Evolutionary conservation across 768 basidiomycete species (phyloP).

Genomic region (Cyathus striatus): DNA sequence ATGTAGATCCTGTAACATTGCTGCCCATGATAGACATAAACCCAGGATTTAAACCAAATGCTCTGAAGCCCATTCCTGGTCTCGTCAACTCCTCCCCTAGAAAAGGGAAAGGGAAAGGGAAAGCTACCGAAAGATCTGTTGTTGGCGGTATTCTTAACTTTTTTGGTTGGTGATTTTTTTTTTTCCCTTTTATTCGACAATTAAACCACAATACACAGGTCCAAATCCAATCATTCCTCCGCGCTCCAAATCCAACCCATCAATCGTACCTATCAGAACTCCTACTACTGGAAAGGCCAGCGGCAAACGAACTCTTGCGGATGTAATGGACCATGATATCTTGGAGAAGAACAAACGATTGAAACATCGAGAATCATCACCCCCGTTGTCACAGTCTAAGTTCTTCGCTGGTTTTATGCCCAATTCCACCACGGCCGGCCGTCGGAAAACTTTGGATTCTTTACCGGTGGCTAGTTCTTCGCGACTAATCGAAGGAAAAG

Average conservation of each 20-base stretch:
- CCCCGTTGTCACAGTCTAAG: slow-evolving; percentile 24
- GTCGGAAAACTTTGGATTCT: slow-evolving; percentile 13
- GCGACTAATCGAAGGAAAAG: slow-evolving; percentile 29
- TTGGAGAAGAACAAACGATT: slow-evolving; percentile 43
- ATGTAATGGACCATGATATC: slow-evolving; percentile 65
- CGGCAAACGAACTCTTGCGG: slow-evolving; percentile 71
- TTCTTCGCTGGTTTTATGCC: slow-evolving; percentile 24
- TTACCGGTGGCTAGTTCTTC: slow-evolving; percentile 27
- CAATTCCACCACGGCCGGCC: slow-evolving; percentile 4
- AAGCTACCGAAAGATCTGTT: slow-evolving; percentile 13
- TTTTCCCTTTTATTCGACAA: not conserved
- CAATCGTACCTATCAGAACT: slow-evolving; percentile 13
- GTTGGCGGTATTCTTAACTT: slow-evolving; percentile 50
- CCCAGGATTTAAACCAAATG: slow-evolving; percentile 52
- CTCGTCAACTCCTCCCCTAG: slow-evolving; percentile 14
- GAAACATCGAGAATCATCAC: slow-evolving; percentile 18
- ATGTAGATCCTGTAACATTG: slow-evolving; percentile 65
- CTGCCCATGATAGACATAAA: slow-evolving; percentile 78
- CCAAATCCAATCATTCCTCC: slow-evolving; percentile 34
- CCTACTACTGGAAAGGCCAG: slow-evolving; percentile 50
- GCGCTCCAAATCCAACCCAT: slow-evolving; percentile 10
- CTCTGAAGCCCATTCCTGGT: slow-evolving; percentile 32
- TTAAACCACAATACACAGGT: slow-evolving; percentile 19
- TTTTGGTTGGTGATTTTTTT: slow-evolving; percentile 43
- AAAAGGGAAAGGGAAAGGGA: slow-evolving; percentile 49